Evolutionary conservation across 805 yeast genomes (phyloP).

Genomic region (Pichia gijzeniarum): DNA sequence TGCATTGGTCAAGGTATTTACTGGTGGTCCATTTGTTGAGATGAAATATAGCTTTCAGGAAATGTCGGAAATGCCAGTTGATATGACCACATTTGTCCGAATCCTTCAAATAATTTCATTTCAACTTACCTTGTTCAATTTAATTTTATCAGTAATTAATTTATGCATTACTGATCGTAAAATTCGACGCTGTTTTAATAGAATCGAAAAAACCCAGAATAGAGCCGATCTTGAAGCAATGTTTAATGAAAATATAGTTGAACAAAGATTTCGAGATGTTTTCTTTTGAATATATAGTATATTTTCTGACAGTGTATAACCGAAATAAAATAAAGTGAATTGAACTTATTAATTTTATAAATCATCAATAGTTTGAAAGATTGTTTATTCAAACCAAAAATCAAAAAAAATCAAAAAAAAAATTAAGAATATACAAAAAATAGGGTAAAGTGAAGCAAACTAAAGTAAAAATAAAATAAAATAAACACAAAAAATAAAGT

Average conservation of each 20-base stretch:
- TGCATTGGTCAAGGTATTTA: slow-evolving; percentile 18
- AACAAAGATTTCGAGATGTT: slow-evolving; percentile 18
- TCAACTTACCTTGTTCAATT: slow-evolving; percentile 16
- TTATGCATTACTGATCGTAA: slow-evolving; percentile 22
- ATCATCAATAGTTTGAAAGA: too few relatives aligned
- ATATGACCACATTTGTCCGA: slow-evolving; percentile 7
- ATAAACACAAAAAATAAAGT: not conserved
- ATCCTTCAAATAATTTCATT: slow-evolving; percentile 23
- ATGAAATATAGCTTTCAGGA: not conserved
- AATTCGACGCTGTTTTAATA: slow-evolving; percentile 22
- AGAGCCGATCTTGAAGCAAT: slow-evolving; percentile 4
- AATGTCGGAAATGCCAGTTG: slow-evolving; percentile 1
- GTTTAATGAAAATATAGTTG: slow-evolving; percentile 7
- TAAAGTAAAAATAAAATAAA: too few relatives aligned
- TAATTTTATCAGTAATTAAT: slow-evolving; percentile 19
- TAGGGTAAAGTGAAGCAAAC: too few relatives aligned
- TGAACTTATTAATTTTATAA: too few relatives aligned
- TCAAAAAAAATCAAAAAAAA: not conserved
- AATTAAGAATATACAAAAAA: too few relatives aligned
- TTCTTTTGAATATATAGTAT: slow-evolving; percentile 14
- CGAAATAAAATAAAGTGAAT: too few relatives aligned
- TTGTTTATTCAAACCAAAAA: too few relatives aligned
- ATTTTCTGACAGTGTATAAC: too few relatives aligned
- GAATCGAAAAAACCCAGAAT: slow-evolving; percentile 19
- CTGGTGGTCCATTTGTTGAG: slow-evolving; percentile 10